A percentile compares a stretch with the other conserved stretches of the same genome.
These are phyloP conservation scores for Paspalum vaginatum DNA, from an alignment of 176 grass and related monocot species.

Conservation along the genomic window DNA sequence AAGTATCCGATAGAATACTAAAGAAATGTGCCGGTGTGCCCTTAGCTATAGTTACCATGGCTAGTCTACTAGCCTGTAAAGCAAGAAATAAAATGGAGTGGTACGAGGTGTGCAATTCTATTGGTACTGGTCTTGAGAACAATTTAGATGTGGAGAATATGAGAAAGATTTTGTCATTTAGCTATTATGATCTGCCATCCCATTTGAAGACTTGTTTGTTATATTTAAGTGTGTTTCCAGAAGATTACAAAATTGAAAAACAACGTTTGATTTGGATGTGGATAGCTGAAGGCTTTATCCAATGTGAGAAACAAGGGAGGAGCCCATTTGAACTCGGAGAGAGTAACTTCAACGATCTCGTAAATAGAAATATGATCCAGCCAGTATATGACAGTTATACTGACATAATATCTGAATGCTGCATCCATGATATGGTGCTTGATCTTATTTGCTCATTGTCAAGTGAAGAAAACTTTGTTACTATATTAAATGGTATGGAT, in stretches of 20 bases:
- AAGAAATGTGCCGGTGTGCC: constrained; percentile 28
- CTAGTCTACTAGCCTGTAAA: constrained; percentile 1
- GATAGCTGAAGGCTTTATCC: constrained; percentile 25
- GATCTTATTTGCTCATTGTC: constrained; percentile 5
- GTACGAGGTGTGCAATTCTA: background rate
- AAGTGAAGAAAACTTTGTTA: constrained; percentile 16
- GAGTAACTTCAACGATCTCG: constrained; percentile 19
- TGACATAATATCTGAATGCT: background rate
- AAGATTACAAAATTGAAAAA: background rate
- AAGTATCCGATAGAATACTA: constrained; percentile 3
- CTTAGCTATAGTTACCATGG: constrained; percentile 13
- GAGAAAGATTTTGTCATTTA: constrained; percentile 25
- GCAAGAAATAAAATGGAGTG: background rate
- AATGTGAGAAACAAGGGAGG: background rate
- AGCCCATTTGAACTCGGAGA: background rate
- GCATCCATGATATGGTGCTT: constrained; percentile 29
- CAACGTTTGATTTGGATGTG: background rate
- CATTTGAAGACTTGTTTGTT: background rate
- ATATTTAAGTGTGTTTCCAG: constrained; percentile 18
- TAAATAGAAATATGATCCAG: constrained; percentile 27
- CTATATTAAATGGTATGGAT: background rate
- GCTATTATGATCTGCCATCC: constrained; percentile 18
- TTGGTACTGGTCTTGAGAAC: background rate
- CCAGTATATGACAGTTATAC: background rate
- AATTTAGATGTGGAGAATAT: background rate